phyloP scores from a whole-genome alignment of 164 flowering plant species.

The Aristolochia californica region DNA sequence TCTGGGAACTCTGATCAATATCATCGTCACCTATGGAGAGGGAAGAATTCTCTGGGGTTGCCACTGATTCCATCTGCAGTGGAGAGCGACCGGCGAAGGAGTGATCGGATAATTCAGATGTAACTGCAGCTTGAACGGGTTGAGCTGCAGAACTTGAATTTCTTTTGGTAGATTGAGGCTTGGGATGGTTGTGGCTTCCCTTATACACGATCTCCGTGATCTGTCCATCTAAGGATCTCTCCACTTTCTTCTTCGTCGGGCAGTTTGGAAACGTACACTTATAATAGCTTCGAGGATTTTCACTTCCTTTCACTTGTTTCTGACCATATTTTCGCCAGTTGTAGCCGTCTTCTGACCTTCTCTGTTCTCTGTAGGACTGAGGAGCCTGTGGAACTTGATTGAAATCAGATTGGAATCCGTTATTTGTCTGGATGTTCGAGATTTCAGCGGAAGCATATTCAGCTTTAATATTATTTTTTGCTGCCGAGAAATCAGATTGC shows the following conservation, averaged over 20 bases:
- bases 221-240: conserved; percentile 62
- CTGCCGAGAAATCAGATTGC: conserved; percentile 17
- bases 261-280: conserved; percentile 71
- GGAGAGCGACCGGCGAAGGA: conserved; percentile 10
- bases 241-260: conserved; percentile 79
- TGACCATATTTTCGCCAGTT: conserved; percentile 91
- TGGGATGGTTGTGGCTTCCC: conserved; percentile 75
- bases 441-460: conserved; percentile 33
- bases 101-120: conserved; percentile 21
- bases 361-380: conserved; percentile 36
- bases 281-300: conserved; percentile 74
- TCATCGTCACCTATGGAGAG: conserved; percentile 65
- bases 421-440: conserved; percentile 12
- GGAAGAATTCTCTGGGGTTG: conserved; percentile 65
- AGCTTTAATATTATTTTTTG: conserved; percentile 18
- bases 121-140: conserved; percentile 14
- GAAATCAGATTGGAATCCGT: conserved; percentile 14
- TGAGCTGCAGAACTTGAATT: conserved; percentile 28
- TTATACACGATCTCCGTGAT: conserved; percentile 83
- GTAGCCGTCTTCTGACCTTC: conserved; percentile 70
- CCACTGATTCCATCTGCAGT: conserved; percentile 23
- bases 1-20: conserved; percentile 39
- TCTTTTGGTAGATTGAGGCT: conserved; percentile 58
- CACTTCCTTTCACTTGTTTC: conserved; percentile 78
- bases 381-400: background rate